Conservation (phyloP, 2,329 filamentous ascomycete species). For the Lachnum nothofagi region DNA sequence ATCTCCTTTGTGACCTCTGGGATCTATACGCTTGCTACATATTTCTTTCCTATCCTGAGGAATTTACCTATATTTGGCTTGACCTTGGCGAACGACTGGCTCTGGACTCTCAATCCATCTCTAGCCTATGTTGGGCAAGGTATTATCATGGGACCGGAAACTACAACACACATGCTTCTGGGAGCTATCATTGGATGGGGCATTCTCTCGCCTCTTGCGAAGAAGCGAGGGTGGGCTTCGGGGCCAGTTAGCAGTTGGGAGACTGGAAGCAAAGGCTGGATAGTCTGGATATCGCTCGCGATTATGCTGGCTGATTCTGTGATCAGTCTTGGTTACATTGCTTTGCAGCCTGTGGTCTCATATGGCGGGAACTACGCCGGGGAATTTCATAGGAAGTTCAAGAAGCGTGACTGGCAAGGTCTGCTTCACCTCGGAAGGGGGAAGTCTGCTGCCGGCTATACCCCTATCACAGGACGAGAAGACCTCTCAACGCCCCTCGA, state of each 20-base stretch:
- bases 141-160: conserved; percentile 96
- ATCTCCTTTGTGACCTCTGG: conserved; percentile 56
- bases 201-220: conserved; percentile 81
- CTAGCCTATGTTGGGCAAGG: conserved; percentile 97
- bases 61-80: conserved; percentile 82
- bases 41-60: conserved; percentile 81
- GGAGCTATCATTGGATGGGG: conserved; percentile 89
- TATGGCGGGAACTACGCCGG: conserved; percentile 39
- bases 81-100: conserved; percentile 70
- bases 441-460: conserved; percentile 25
- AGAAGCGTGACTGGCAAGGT: conserved; percentile 29
- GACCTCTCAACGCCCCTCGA: conserved; percentile 16
- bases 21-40: conserved; percentile 72
- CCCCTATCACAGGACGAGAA: conserved; percentile 22
- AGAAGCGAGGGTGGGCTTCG: conserved; percentile 80
- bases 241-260: conserved; percentile 86
- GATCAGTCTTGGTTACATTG: conserved; percentile 76
- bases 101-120: conserved; percentile 94
- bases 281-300: conserved; percentile 90
- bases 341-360: conserved; percentile 56
- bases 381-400: conserved; percentile 22
- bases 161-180: conserved; percentile 90
- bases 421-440: conserved; percentile 18
- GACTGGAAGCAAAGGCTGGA: conserved; percentile 93
- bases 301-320: conserved; percentile 96